These are phyloP conservation scores for Calonectria montana DNA, from an alignment of 2,329 filamentous ascomycete genomes.

Conservation along the genomic window DNA sequence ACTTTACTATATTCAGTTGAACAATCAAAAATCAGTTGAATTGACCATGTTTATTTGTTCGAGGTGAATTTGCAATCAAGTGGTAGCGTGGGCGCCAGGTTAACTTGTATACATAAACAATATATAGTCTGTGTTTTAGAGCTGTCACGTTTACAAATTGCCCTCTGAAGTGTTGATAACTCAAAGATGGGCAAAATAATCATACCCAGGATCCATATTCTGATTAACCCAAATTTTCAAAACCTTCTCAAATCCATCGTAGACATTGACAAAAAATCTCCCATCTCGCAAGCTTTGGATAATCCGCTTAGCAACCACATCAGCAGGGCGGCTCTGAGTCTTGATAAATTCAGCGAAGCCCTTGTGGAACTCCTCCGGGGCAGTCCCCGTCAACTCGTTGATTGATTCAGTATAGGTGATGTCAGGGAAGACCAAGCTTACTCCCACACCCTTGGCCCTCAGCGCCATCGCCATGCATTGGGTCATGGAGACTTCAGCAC, in stretches of 20 bases:
- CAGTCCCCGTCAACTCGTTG: neutral
- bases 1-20: too few species aligned
- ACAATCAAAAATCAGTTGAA: too few species aligned
- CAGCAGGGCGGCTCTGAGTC: neutral
- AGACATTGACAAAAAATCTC: neutral
- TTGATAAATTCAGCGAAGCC: neutral
- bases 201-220: neutral
- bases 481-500: neutral
- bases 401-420: neutral
- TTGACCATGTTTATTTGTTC: too few species aligned
- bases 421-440: neutral
- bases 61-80: too few species aligned
- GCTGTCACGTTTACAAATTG: too few species aligned
- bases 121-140: too few species aligned
- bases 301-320: neutral
- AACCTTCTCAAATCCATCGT: neutral
- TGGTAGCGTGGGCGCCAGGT: too few species aligned
- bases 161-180: neutral
- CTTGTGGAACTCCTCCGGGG: neutral
- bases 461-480: neutral
- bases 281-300: neutral
- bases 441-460: neutral
- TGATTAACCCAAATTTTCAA: neutral
- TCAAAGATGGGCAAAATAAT: neutral
- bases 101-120: too few species aligned